These are phyloP conservation scores for Flaveria floridana DNA, from an alignment of 140 eudicot species.

Conservation along the genomic window DNA sequence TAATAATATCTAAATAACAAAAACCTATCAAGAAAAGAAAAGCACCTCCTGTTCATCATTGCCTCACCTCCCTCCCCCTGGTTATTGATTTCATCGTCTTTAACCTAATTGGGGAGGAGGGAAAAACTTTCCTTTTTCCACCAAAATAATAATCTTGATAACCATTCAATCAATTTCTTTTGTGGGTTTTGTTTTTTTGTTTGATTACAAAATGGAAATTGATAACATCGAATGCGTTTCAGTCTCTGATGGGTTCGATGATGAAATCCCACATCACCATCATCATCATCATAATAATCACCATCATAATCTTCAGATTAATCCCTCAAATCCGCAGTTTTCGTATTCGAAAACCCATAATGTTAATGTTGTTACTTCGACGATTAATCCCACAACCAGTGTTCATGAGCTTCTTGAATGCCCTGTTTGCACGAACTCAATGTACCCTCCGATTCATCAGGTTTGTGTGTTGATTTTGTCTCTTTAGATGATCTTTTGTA, in stretches of 20 bases:
- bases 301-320: slow-evolving; percentile 28
- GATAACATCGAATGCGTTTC: slow-evolving; percentile 75
- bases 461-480: slow-evolving; percentile 31
- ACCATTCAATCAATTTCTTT: slow-evolving; percentile 18
- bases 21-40: slow-evolving; percentile 39
- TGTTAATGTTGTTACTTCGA: slow-evolving; percentile 38
- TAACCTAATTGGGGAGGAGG: slow-evolving; percentile 43
- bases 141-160: slow-evolving; percentile 16
- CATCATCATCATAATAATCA: slow-evolving; percentile 34
- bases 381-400: slow-evolving; percentile 62
- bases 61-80: slow-evolving; percentile 38
- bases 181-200: slow-evolving; percentile 20
- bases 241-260: slow-evolving; percentile 58
- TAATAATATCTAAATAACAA: not conserved
- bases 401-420: slow-evolving; percentile 99
- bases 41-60: slow-evolving; percentile 35
- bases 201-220: slow-evolving; percentile 49
- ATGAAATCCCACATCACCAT: slow-evolving; percentile 42
- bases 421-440: slow-evolving; percentile 93
- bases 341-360: slow-evolving; percentile 55
- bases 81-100: slow-evolving; percentile 36
- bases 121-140: slow-evolving; percentile 21
- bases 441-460: slow-evolving; percentile 99
- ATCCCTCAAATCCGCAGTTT: slow-evolving; percentile 44
- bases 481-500: not conserved